Base-by-base conservation (phyloP, 2,329 filamentous ascomycete species). In the Fusarium graminum region DNA sequence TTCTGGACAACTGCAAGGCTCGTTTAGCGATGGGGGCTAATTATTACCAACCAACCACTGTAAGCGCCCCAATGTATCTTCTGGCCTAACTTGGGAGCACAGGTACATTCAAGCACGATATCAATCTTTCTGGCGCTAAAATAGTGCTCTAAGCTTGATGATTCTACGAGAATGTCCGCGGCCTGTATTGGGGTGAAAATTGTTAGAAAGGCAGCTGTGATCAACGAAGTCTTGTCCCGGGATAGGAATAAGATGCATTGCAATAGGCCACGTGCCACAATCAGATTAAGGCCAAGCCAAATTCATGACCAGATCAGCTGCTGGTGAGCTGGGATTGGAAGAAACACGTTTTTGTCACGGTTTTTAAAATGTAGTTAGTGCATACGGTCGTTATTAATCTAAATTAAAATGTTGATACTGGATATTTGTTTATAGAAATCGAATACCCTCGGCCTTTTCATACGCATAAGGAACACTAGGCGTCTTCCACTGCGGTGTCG, bases 381-480 rank as follows among this genome's bases (percentile, higher is more conserved):
- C 22, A 22, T 22, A 22, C 22, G 22, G 22, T 22, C 22, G 22
- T 22, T 22, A 22, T 22, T 22, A 22, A 22, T 22, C 6, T 22
- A 22, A 6, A 2, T 36, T 16, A 10, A 36, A 2, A 17, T 36
- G 10, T 5, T n/a, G 16, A 17, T 5, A n/a, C n/a, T 3, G 28
- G 7, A 9, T 11, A 28, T 14, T 3, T 17, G 6, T 29, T 17
- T 12, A 61, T 14, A 25, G 7, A 5, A 64, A 64, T n/a, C 17
- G 26, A 4, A 42, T 50, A 11, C 25, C 46, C 30, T 65, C 32
- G 6, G 61, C 60, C 7, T 64, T 54, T 10, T 64, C 46, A 34
- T 60, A 14, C 1, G 59, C 61, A 41, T 64, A 60, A 13, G 60
- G 61, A 3, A 65, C 46, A 54, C 60, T 64, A 6, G 60, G 53